Evolutionary conservation across 257 asterid genomes (phyloP).

Genomic region (Asclepias syriaca): DNA sequence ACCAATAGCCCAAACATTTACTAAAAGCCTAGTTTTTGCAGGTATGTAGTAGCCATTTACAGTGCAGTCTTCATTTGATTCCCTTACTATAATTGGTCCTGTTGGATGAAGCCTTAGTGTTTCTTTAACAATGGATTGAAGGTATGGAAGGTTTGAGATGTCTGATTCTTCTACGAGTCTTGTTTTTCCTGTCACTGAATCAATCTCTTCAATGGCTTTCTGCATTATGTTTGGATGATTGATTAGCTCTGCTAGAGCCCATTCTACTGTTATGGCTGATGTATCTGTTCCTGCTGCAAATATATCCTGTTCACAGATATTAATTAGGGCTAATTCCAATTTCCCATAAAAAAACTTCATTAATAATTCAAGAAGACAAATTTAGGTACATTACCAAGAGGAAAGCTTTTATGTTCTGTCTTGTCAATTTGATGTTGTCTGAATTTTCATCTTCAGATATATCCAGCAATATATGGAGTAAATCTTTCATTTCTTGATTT

Average conservation of each 20-base stretch:
- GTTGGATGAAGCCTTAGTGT: slow-evolving; percentile 78
- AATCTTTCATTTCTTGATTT: slow-evolving; percentile 33
- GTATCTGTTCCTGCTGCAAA: slow-evolving; percentile 79
- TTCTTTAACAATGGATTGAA: slow-evolving; percentile 67
- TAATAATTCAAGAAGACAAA: neutral
- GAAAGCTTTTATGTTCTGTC: slow-evolving; percentile 67
- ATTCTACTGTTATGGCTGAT: slow-evolving; percentile 67
- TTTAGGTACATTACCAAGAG: slow-evolving; percentile 39
- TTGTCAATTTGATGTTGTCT: slow-evolving; percentile 41
- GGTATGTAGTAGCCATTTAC: slow-evolving; percentile 45
- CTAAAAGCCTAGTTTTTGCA: slow-evolving; percentile 46
- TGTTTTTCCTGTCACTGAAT: slow-evolving; percentile 31
- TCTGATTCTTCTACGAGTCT: slow-evolving; percentile 59
- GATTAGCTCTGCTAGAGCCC: slow-evolving; percentile 80
- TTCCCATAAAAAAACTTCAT: too few relatives aligned
- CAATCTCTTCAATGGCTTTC: slow-evolving; percentile 53
- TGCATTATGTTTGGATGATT: slow-evolving; percentile 50
- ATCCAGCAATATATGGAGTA: slow-evolving; percentile 61
- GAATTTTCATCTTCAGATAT: slow-evolving; percentile 48
- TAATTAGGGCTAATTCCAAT: too few relatives aligned
- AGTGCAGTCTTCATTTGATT: slow-evolving; percentile 47
- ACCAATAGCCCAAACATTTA: slow-evolving; percentile 65
- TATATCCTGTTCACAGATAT: slow-evolving; percentile 44
- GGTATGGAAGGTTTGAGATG: slow-evolving; percentile 49
- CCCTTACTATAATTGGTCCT: slow-evolving; percentile 52